These are phyloP conservation scores for Trichoderma afroharzianum DNA, from an alignment of 2,329 filamentous ascomycete genomes.

Conservation along the genomic window DNA sequence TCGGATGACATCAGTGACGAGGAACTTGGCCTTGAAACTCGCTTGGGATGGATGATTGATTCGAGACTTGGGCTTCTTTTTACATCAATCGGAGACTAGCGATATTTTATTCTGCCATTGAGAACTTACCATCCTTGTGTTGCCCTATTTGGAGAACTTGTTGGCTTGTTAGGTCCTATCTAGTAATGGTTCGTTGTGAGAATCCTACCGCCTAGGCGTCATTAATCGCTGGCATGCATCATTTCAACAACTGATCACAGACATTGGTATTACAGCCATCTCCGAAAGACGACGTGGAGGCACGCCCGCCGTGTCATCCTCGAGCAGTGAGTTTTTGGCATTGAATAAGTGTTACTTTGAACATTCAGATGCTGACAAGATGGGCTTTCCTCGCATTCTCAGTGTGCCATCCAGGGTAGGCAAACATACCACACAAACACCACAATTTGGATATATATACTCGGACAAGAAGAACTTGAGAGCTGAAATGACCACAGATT, in stretches of 20 bases:
- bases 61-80: neutral
- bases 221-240: neutral
- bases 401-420: slow-evolving; percentile 88
- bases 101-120: neutral
- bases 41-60: neutral
- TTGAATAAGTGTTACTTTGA: no score
- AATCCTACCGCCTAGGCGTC: neutral
- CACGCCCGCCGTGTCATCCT: slow-evolving; percentile 79
- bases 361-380: neutral
- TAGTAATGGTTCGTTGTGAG: slow-evolving; percentile 3
- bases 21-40: neutral
- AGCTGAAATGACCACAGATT: slow-evolving; percentile 54
- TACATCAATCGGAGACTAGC: neutral
- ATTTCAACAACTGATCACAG: neutral
- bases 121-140: neutral
- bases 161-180: neutral
- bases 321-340: slow-evolving; percentile 60
- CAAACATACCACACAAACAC: no score
- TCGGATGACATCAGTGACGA: slow-evolving; percentile 11
- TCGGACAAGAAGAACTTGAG: neutral
- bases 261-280: slow-evolving; percentile 17
- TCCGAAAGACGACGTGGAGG: slow-evolving; percentile 66
- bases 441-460: neutral
- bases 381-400: neutral
- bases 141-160: neutral